phyloP scores from a whole-genome alignment of 495 filamentous ascomycete genomes.

The Trypethelium eluteriae region DNA sequence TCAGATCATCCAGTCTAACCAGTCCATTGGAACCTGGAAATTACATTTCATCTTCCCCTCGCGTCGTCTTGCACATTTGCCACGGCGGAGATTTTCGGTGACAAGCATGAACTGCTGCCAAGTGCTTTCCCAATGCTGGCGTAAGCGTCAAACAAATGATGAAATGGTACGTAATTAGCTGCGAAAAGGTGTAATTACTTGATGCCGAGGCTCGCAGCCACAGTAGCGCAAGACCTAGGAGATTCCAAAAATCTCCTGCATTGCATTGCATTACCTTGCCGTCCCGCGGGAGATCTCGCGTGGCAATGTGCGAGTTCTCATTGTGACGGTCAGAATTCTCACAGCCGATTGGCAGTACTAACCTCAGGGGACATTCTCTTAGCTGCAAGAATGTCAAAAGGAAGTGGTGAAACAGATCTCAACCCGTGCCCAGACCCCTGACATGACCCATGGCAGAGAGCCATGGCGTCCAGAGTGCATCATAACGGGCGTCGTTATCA shows the following conservation, averaged over 20 bases:
- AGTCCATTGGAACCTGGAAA: neutral
- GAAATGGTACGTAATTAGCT: neutral
- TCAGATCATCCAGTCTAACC: neutral
- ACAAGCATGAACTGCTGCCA: constrained; percentile 4
- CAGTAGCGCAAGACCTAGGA: neutral
- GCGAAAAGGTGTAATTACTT: no score
- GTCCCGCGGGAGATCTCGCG: neutral
- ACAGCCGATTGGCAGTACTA: neutral
- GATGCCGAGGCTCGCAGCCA: neutral
- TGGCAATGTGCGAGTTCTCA: neutral
- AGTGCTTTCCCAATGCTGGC: neutral
- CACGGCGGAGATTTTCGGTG: constrained; percentile 4
- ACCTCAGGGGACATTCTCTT: neutral
- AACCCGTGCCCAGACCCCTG: neutral
- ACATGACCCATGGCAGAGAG: neutral
- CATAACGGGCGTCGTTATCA: neutral
- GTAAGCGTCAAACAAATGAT: neutral
- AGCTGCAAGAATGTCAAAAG: neutral
- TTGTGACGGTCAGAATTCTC: neutral
- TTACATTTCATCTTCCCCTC: neutral
- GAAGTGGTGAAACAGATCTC: neutral
- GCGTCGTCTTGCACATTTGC: neutral
- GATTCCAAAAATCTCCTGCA: neutral
- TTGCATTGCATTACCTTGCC: neutral
- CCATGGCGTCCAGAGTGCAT: neutral